phyloP scores from a whole-genome alignment of 345 rosid genomes.

The Dipteronia sinensis region DNA sequence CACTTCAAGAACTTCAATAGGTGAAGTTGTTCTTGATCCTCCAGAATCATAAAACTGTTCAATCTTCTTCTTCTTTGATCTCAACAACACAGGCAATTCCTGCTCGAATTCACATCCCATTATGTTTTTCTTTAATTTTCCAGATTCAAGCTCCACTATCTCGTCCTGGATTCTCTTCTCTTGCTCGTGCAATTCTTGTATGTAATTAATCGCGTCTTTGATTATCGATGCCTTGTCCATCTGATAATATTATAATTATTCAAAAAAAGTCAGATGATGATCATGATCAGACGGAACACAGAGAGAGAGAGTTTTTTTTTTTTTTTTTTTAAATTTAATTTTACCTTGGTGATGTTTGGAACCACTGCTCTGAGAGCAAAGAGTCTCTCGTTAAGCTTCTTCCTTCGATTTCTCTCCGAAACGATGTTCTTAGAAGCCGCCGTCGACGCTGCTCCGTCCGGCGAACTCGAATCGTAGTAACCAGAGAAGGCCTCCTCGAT shows the following conservation, averaged over 20 bases:
- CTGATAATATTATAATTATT: constrained; percentile 27
- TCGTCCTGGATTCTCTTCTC: constrained; percentile 69
- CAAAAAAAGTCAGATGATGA: no score
- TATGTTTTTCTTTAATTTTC: constrained; percentile 33
- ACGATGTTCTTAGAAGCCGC: constrained; percentile 85
- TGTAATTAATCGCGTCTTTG: constrained; percentile 90
- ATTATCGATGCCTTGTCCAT: constrained; percentile 99
- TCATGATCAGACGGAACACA: not conserved
- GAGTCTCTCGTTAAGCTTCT: constrained; percentile 85
- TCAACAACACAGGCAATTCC: constrained; percentile 55
- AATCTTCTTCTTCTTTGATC: constrained; percentile 71
- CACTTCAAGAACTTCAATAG: constrained; percentile 70
- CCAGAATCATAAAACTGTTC: constrained; percentile 45
- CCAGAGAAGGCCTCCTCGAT: constrained; percentile 59
- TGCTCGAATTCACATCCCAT: constrained; percentile 51
- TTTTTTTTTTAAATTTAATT: not conserved
- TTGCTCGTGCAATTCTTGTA: constrained; percentile 79
- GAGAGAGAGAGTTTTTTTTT: not conserved
- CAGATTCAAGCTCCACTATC: constrained; percentile 75
- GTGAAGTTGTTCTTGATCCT: constrained; percentile 39
- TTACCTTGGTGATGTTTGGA: constrained; percentile 90
- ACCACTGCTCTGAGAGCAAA: constrained; percentile 92
- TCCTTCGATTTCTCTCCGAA: constrained; percentile 88
- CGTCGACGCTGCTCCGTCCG: constrained; percentile 82
- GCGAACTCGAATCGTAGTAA: constrained; percentile 91